These are phyloP conservation scores for Basidiobolus heterosporus DNA, from an alignment of 371 early-diverging fungal genomes.

Conservation along the genomic window DNA sequence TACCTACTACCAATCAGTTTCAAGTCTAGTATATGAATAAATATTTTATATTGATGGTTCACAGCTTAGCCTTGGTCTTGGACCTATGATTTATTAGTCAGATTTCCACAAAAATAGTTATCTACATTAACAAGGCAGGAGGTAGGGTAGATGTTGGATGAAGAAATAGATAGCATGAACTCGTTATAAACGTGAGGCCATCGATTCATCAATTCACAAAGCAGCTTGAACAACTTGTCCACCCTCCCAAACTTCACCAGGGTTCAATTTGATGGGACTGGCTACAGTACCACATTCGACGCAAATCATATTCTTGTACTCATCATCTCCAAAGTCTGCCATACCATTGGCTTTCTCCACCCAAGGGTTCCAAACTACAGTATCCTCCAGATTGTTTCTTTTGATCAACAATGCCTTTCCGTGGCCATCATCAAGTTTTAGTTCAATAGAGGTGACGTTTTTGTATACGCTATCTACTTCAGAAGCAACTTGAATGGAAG, in stretches of 20 bases:
- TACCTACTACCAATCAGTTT: too few relatives aligned
- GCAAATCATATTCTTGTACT: conserved; percentile 70
- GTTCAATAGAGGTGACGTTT: conserved; percentile 30
- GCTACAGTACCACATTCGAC: conserved; percentile 78
- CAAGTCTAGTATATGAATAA: too few relatives aligned
- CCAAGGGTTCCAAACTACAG: conserved; percentile 95
- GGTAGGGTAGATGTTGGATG: too few relatives aligned
- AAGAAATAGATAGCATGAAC: too few relatives aligned
- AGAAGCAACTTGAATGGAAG: conserved; percentile 14
- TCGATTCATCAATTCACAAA: background rate
- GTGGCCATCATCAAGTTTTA: conserved; percentile 26
- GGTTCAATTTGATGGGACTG: conserved; percentile 41
- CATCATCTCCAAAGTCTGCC: conserved; percentile 75
- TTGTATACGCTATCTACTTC: conserved; percentile 66
- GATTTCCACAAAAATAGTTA: too few relatives aligned
- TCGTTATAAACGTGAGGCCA: background rate
- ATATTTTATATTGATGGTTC: too few relatives aligned
- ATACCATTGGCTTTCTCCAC: conserved; percentile 68
- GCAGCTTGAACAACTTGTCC: conserved; percentile 38
- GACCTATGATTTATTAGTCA: too few relatives aligned
- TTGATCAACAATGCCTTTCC: conserved; percentile 21
- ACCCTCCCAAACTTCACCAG: conserved; percentile 51
- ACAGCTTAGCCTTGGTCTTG: too few relatives aligned
- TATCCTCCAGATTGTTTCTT: conserved; percentile 45
- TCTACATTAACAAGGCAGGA: too few relatives aligned